Conservation (phyloP, 2,329 filamentous ascomycete genomes). For the Aschersonia sp. region DNA sequence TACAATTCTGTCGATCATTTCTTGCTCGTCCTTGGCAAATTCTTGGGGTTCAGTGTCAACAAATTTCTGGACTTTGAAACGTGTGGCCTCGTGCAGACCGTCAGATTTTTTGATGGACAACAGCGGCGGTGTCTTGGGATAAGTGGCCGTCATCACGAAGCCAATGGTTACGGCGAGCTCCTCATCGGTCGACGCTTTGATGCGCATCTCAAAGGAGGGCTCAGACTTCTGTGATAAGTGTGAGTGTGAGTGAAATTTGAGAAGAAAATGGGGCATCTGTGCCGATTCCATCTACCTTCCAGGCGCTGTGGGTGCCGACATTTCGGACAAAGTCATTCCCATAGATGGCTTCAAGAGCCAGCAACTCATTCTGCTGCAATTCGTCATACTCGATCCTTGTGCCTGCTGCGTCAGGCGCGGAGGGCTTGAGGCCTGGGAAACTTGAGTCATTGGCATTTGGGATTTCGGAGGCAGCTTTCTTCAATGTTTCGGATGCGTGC, state of each 20-base stretch:
- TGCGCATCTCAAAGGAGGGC: slow-evolving; percentile 64
- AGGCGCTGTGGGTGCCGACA: slow-evolving; percentile 56
- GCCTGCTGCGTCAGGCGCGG: slow-evolving; percentile 23
- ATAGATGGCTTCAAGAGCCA: slow-evolving; percentile 77
- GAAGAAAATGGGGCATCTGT: neutral
- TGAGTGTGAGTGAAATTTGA: neutral
- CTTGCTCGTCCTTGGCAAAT: slow-evolving; percentile 36
- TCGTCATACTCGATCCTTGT: slow-evolving; percentile 57
- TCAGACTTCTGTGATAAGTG: slow-evolving; percentile 50
- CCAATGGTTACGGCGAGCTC: slow-evolving; percentile 58
- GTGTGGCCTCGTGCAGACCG: slow-evolving; percentile 54
- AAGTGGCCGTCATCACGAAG: slow-evolving; percentile 76
- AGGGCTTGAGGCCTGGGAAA: slow-evolving; percentile 35
- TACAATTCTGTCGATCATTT: slow-evolving; percentile 52
- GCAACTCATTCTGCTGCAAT: slow-evolving; percentile 75
- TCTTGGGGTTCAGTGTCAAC: slow-evolving; percentile 43
- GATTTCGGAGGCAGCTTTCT: slow-evolving; percentile 27
- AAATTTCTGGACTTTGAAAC: slow-evolving; percentile 53
- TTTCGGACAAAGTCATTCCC: slow-evolving; percentile 74
- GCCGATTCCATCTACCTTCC: slow-evolving; percentile 48
- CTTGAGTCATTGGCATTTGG: slow-evolving; percentile 31
- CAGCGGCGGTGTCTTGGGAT: slow-evolving; percentile 70
- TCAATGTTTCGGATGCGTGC: slow-evolving; percentile 33
- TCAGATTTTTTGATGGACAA: slow-evolving; percentile 51
- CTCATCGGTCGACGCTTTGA: slow-evolving; percentile 60